Conservation (phyloP, 345 rosid species). For the Gossypium stocksii region DNA sequence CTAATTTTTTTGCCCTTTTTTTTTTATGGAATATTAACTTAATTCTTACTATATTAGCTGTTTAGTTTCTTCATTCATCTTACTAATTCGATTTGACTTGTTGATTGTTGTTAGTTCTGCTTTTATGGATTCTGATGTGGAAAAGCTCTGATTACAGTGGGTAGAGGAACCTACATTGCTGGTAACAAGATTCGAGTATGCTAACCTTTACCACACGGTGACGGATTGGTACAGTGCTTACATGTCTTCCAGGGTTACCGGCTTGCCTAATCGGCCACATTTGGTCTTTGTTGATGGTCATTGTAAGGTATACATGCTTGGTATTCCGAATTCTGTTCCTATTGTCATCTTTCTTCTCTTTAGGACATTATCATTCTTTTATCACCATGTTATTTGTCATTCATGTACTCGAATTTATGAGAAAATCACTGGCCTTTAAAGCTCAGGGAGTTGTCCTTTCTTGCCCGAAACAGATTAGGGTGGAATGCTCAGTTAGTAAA, state of each 20-base stretch:
- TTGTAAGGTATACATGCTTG: conserved; percentile 40
- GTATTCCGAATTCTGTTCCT: not conserved
- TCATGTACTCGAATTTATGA: not conserved
- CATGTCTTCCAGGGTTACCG: conserved; percentile 78
- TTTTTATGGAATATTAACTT: not conserved
- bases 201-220: conserved; percentile 82
- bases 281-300: conserved; percentile 88
- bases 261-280: conserved; percentile 77
- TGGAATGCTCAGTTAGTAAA: not conserved
- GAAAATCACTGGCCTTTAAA: not conserved
- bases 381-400: not conserved
- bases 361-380: not conserved
- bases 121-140: conserved; percentile 23
- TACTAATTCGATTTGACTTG: not conserved
- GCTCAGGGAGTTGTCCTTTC: not conserved
- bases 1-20: not conserved
- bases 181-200: conserved; percentile 77
- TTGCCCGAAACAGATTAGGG: not conserved
- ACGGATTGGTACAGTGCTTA: conserved; percentile 97
- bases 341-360: not conserved
- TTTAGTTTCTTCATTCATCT: not conserved
- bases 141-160: conserved; percentile 59
- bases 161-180: conserved; percentile 82
- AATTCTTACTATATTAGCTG: not conserved
- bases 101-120: conserved; percentile 11